Evolutionary conservation across 352 stramenopile genomes (phyloP).

Genomic region (Pythium pyrilobum): DNA sequence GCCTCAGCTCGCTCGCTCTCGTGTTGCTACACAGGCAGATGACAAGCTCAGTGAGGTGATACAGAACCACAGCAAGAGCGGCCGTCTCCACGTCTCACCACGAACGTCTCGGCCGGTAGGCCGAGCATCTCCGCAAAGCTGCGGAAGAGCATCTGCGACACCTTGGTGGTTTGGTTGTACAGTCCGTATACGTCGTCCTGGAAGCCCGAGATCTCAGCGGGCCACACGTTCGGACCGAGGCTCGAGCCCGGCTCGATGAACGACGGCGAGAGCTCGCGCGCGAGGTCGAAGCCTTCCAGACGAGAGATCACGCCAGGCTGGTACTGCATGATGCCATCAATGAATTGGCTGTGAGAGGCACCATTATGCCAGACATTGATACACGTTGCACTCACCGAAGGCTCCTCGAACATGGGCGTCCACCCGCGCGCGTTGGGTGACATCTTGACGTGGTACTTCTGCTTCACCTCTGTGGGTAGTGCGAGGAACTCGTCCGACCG

Average conservation of each 20-base stretch:
- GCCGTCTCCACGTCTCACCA: slow-evolving; percentile 23
- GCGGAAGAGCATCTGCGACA: slow-evolving; percentile 61
- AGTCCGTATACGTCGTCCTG: slow-evolving; percentile 61
- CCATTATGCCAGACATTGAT: neutral
- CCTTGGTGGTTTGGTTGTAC: slow-evolving; percentile 65
- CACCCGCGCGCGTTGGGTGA: slow-evolving; percentile 68
- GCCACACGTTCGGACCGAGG: slow-evolving; percentile 76
- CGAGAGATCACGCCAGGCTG: slow-evolving; percentile 72
- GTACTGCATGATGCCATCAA: slow-evolving; percentile 35
- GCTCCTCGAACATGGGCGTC: slow-evolving; percentile 82
- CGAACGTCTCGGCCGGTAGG: slow-evolving; percentile 51
- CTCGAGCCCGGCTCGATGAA: slow-evolving; percentile 61
- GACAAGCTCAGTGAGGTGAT: no score
- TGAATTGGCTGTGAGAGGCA: no score
- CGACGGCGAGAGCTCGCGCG: slow-evolving; percentile 42
- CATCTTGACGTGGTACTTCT: slow-evolving; percentile 74
- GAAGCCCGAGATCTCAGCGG: slow-evolving; percentile 51
- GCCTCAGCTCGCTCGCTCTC: slow-evolving; percentile 60
- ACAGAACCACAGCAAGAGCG: no score
- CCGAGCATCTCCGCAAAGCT: slow-evolving; percentile 81
- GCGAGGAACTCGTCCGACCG: slow-evolving; percentile 66
- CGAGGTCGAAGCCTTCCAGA: slow-evolving; percentile 74
- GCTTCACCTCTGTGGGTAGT: slow-evolving; percentile 54
- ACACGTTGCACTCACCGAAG: slow-evolving; percentile 35
- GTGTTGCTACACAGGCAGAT: slow-evolving; percentile 68